Evolutionary conservation across 2,329 filamentous ascomycete species (phyloP).

Genomic region (Amauroascus verrucosus): DNA sequence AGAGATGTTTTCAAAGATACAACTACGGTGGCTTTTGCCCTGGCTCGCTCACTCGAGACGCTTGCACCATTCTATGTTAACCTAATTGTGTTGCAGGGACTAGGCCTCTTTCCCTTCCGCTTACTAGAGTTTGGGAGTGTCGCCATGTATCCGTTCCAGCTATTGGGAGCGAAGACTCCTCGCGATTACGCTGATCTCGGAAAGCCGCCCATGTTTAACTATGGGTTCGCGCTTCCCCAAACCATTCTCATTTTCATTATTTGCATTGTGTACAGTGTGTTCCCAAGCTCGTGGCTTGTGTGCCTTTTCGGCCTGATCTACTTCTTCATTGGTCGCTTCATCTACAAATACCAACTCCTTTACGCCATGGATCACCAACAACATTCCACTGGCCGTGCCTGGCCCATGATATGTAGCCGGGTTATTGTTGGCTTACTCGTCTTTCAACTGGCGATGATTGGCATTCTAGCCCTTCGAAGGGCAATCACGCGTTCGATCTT

Average conservation of each 20-base stretch:
- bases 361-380: constrained; percentile 98
- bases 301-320: constrained; percentile 66
- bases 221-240: constrained; percentile 90
- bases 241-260: constrained; percentile 89
- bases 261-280: constrained; percentile 85
- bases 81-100: constrained; percentile 82
- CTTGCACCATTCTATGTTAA: constrained; percentile 83
- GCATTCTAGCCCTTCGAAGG: constrained; percentile 63
- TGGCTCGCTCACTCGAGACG: constrained; percentile 64
- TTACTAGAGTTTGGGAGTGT: constrained; percentile 84
- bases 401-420: constrained; percentile 93
- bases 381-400: constrained; percentile 84
- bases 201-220: constrained; percentile 78
- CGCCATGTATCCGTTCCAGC: constrained; percentile 67
- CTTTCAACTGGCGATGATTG: constrained; percentile 85
- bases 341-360: constrained; percentile 93
- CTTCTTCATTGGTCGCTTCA: constrained; percentile 62
- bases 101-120: constrained; percentile 89
- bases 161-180: constrained; percentile 72
- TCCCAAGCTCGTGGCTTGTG: constrained; percentile 69
- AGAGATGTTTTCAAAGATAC: constrained; percentile 69
- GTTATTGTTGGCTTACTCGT: constrained; percentile 75
- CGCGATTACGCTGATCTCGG: constrained; percentile 76
- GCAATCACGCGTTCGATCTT: constrained; percentile 64
- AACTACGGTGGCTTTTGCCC: constrained; percentile 60